Percentiles rank a stretch among this genome's conserved stretches.
phyloP scores from a whole-genome alignment of 192 early-diverging fungal genomes.

The Rhizophagus clarus region DNA sequence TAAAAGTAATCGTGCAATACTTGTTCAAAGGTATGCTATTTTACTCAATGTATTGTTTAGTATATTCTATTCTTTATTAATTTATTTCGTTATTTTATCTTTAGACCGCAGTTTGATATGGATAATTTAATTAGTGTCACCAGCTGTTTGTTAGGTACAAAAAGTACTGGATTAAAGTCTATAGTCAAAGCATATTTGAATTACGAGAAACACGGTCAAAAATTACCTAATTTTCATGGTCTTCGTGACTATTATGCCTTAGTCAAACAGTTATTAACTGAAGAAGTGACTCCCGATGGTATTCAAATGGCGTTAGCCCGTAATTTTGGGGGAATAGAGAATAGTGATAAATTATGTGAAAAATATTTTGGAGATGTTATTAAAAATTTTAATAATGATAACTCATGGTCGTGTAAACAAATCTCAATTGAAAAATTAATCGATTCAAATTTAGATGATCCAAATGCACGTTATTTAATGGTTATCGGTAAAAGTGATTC shows the following conservation, averaged over 20 bases:
- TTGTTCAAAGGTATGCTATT: not conserved
- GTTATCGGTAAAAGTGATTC: slow-evolving; percentile 29
- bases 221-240: slow-evolving; percentile 28
- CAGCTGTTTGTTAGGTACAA: not conserved
- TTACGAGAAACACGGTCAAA: not conserved
- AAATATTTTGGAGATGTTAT: slow-evolving; percentile 1
- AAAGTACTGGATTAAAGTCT: not conserved
- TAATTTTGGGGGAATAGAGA: slow-evolving; percentile 28
- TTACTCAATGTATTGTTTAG: not conserved
- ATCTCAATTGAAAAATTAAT: slow-evolving; percentile 17
- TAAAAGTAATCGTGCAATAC: slow-evolving; percentile 6
- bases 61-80: not conserved
- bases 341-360: not conserved
- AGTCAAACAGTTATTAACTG: not conserved
- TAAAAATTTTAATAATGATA: not conserved
- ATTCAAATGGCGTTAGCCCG: slow-evolving; percentile 19
- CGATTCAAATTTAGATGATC: slow-evolving; percentile 17
- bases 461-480: slow-evolving; percentile 13
- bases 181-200: not conserved
- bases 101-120: not conserved
- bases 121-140: not conserved
- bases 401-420: not conserved
- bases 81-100: not conserved
- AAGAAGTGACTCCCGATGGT: not conserved
- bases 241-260: not conserved